Percentiles rank a stretch among this genome's conserved stretches.
Evolutionary conservation across 2,329 filamentous ascomycete species (phyloP).

Genomic region (Xylaria polymorpha): DNA sequence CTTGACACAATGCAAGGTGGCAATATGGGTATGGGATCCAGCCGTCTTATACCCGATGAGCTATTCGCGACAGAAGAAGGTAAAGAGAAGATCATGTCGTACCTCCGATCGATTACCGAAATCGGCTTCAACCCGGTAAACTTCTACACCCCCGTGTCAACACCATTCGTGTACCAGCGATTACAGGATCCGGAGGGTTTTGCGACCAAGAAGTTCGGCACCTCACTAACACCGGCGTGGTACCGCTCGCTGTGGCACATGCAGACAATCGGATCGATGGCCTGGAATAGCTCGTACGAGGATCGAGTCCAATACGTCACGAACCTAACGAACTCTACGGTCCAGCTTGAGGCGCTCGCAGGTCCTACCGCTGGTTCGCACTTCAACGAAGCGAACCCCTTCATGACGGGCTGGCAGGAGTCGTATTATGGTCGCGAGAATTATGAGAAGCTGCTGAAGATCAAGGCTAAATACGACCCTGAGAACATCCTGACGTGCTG

Average conservation of each 20-base stretch:
- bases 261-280: conserved; percentile 33
- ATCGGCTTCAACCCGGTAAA: conserved; percentile 38
- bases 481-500: conserved; percentile 36
- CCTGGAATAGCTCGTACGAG: conserved; percentile 40
- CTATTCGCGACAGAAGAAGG: conserved; percentile 37
- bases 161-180: conserved; percentile 36
- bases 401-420: conserved; percentile 38
- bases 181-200: conserved; percentile 19
- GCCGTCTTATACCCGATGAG: conserved; percentile 36
- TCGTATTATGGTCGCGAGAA: conserved; percentile 38
- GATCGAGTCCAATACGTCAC: conserved; percentile 35
- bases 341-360: conserved; percentile 36
- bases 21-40: conserved; percentile 32
- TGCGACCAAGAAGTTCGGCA: conserved; percentile 22
- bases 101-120: conserved; percentile 34
- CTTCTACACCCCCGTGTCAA: conserved; percentile 39
- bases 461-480: conserved; percentile 39
- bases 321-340: conserved; percentile 35
- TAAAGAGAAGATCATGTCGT: conserved; percentile 35
- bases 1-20: conserved; percentile 32
- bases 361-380: conserved; percentile 33
- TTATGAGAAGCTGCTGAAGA: conserved; percentile 34
- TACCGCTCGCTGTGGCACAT: conserved; percentile 40
- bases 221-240: conserved; percentile 39
- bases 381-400: conserved; percentile 42